Base-by-base conservation (phyloP, 768 basidiomycete species). In the Cantharellus anzutake region DNA sequence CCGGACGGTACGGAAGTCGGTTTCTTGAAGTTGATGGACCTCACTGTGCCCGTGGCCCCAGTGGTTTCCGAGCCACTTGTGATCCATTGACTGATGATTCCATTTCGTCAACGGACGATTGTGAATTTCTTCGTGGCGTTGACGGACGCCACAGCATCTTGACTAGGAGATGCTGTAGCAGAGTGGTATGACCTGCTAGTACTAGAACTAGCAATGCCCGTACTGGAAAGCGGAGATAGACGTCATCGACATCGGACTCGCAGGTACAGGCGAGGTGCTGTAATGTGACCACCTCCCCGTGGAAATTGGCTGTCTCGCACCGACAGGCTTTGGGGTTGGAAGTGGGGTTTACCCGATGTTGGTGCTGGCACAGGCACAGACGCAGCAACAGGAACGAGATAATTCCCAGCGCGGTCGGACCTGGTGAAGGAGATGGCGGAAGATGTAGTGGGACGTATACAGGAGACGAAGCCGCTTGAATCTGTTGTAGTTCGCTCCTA, bases 1-100 rank as follows among this genome's bases (percentile, higher is more conserved):
- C 87, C 88, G 2, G 82, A 81, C 16, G 87, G 87, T 63, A 89
- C 89, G 34, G 87, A 85, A 14, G 88, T 72, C 41, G 84, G 78
- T 41, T 79, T 81, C 3, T 73, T 69, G 1, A 48, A 48, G 44
- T 48, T 48, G 44, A 73, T 73, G 3, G 61, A 51, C 16, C 60
- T 62, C 41, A 4, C 34, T 35, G 5, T 35, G 44, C 44, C 44
- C 20, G 44, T 48, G 7, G 44, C 11, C 11, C 44, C 44, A 20
- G 44, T 48, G 44, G 7, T 60, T 41, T n/a, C 14, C 40, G 59
- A 59, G n/a, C 4, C 4, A n/a, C n/a, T n/a, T n/a, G n/a, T n/a
- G n/a, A n/a, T n/a, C n/a, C n/a, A n/a, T n/a, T n/a, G n/a, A n/a
- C n/a, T n/a, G n/a, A n/a, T n/a, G n/a, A n/a, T n/a, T n/a, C n/a